Percentiles rank a stretch among this genome's conserved stretches.
Conservation (phyloP, 495 filamentous ascomycete species). For the Trichocladium antarcticum region DNA sequence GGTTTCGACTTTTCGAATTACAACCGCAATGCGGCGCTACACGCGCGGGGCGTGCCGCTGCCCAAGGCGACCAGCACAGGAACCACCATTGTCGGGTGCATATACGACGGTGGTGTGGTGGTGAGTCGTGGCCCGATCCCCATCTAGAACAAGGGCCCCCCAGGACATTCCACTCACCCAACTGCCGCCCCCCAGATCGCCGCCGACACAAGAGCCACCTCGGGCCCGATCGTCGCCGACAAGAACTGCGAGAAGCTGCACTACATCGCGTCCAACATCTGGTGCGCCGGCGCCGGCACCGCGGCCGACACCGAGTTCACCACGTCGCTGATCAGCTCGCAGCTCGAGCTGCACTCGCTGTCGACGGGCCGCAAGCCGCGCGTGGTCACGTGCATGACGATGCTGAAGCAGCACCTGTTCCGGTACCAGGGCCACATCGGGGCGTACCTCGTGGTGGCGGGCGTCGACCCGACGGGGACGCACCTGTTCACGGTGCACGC, state of each 20-base stretch:
- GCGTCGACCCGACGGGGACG: constrained; percentile 92
- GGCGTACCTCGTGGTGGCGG: constrained; percentile 94
- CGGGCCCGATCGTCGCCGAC: constrained; percentile 96
- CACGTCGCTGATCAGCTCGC: constrained; percentile 94
- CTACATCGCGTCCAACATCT: constrained; percentile 97
- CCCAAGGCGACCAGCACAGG: constrained; percentile 98
- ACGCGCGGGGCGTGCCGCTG: constrained; percentile 82
- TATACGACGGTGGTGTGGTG: constrained; percentile 93
- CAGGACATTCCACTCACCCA: neutral
- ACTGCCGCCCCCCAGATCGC: constrained; percentile 54
- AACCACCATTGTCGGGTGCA: constrained; percentile 97
- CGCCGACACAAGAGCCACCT: constrained; percentile 95
- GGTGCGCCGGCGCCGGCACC: constrained; percentile 97
- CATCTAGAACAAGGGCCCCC: neutral
- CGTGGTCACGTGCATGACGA: constrained; percentile 98
- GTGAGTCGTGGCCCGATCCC: constrained; percentile 37
- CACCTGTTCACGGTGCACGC: constrained; percentile 97
- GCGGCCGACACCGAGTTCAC: constrained; percentile 99
- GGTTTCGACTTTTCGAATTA: constrained; percentile 99
- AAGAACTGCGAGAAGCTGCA: constrained; percentile 99
- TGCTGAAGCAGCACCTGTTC: constrained; percentile 99
- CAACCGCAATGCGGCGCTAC: constrained; percentile 92
- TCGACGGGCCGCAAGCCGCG: constrained; percentile 92
- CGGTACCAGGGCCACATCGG: constrained; percentile 96
- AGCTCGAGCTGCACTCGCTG: constrained; percentile 91